These are phyloP conservation scores for Myriosclerotinia scirpicola DNA, from an alignment of 2,329 filamentous ascomycete species.

Conservation along the genomic window DNA sequence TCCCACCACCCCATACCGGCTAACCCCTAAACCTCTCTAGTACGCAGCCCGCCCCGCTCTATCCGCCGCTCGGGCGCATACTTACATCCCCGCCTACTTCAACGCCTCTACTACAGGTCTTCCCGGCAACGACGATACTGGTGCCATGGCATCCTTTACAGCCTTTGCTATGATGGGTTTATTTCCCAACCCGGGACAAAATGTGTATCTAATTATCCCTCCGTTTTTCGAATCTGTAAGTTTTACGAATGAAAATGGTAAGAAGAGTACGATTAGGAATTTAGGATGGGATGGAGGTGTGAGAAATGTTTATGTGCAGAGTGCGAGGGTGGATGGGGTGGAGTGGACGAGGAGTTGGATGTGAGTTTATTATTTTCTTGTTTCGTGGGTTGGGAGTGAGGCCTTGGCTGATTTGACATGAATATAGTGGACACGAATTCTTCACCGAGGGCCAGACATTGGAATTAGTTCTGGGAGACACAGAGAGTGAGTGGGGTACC, in stretches of 20 bases:
- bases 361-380: neutral
- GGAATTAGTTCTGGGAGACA: conserved; percentile 58
- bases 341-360: conserved; percentile 65
- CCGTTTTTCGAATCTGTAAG: conserved; percentile 63
- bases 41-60: conserved; percentile 57
- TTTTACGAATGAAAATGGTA: conserved; percentile 58
- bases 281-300: conserved; percentile 62
- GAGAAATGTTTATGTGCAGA: conserved; percentile 61
- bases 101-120: conserved; percentile 58
- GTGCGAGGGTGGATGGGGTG: conserved; percentile 59
- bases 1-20: neutral
- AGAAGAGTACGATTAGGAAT: conserved; percentile 58
- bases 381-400: neutral
- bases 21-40: conserved; percentile 26
- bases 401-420: neutral
- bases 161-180: conserved; percentile 42
- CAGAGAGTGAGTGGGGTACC: conserved; percentile 66
- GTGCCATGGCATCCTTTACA: conserved; percentile 53
- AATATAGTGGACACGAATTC: conserved; percentile 57
- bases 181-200: conserved; percentile 67
- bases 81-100: conserved; percentile 65
- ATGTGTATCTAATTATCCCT: conserved; percentile 67
- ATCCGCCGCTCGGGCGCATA: conserved; percentile 55
- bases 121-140: conserved; percentile 69
- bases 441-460: conserved; percentile 64